Conservation (phyloP, 2,329 filamentous ascomycete genomes). For the Colletotrichum trifolii region DNA sequence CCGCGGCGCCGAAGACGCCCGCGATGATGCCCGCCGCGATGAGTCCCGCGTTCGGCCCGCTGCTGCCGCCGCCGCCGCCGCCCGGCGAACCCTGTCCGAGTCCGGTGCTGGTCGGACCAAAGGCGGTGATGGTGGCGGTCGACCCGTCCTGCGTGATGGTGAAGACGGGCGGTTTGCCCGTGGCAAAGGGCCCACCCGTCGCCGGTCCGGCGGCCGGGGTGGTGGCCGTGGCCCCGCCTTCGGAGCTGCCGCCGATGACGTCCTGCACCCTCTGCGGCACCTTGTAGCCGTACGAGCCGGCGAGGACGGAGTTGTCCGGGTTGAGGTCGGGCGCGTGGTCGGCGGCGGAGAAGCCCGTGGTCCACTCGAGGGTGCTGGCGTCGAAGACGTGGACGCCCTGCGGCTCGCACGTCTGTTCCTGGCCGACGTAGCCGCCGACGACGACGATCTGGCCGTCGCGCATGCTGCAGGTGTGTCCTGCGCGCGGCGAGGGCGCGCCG, state of each 20-base stretch:
- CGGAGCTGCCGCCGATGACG: slow-evolving; percentile 69
- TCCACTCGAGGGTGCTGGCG: slow-evolving; percentile 72
- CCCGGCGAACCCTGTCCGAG: slow-evolving; percentile 45
- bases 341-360: slow-evolving; percentile 69
- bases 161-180: slow-evolving; percentile 76
- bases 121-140: slow-evolving; percentile 56
- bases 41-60: slow-evolving; percentile 48
- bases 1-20: slow-evolving; percentile 70
- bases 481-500: slow-evolving; percentile 67
- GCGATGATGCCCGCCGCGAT: slow-evolving; percentile 68
- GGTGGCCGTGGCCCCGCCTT: slow-evolving; percentile 74
- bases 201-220: slow-evolving; percentile 70
- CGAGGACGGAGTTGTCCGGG: slow-evolving; percentile 62
- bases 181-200: slow-evolving; percentile 76
- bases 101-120: slow-evolving; percentile 50
- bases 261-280: slow-evolving; percentile 73
- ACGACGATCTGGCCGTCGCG: slow-evolving; percentile 78
- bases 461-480: slow-evolving; percentile 76
- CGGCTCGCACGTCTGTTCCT: slow-evolving; percentile 70
- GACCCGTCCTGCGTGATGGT: slow-evolving; percentile 67
- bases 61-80: slow-evolving; percentile 1
- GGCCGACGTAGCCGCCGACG: slow-evolving; percentile 75
- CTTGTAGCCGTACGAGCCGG: slow-evolving; percentile 71
- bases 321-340: slow-evolving; percentile 58
- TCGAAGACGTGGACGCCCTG: slow-evolving; percentile 81